Evolutionary conservation across 495 filamentous ascomycete genomes (phyloP), one percentile per base, ranked within the genome.

Genomic region (Aspergillus mulundensis): DNA sequence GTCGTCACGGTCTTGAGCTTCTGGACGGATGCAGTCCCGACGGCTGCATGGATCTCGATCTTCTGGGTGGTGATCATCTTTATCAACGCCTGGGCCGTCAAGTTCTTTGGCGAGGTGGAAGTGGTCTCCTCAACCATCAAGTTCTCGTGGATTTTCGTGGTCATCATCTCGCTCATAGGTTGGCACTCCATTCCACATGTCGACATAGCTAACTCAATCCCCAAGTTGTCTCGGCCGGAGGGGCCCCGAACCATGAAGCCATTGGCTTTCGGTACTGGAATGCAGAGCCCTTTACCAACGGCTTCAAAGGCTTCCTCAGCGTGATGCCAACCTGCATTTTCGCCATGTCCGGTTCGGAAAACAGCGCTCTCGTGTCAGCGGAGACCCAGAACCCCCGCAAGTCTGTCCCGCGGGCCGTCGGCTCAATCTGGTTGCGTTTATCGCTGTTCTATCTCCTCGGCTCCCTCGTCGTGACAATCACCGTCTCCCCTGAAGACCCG

Each of bases 271-370:
- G 75, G 23, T 86, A 85, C 66, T 87, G 86, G 85, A 73, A 79
- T 34, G 81, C 79, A 3, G 80, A 81, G 23, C 83, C 86, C 1
- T 89, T 90, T 70, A 67, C 69, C 16, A 81, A 87, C 59, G 84
- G 84, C 40, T 88, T 89, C 76, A 82, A 84, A 55, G 87, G 87
- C 12, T 83, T 87, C 65, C 81, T 81, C 58, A 69, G 76, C 7
- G 84, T 87, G 46, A 85, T 87, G 69, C 82, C 85, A 41, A 80
- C 81, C 14, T 85, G 85, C 28, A 80, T 84, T 56, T 88, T 89
- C 61, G 73, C 86, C 34, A 87, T 88, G 64, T 76, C 74, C 20
- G 86, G 86, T 32, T 87, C 84, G 2, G 77, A 81, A 57, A 70
- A 77, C 30, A 64, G 69, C 38, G 77, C 82, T 20, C 75, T 87